A percentile compares a stretch with the other conserved stretches of the same genome.
phyloP scores from a whole-genome alignment of 192 early-diverging fungal species.

The Umbelopsis ramanniana region DNA sequence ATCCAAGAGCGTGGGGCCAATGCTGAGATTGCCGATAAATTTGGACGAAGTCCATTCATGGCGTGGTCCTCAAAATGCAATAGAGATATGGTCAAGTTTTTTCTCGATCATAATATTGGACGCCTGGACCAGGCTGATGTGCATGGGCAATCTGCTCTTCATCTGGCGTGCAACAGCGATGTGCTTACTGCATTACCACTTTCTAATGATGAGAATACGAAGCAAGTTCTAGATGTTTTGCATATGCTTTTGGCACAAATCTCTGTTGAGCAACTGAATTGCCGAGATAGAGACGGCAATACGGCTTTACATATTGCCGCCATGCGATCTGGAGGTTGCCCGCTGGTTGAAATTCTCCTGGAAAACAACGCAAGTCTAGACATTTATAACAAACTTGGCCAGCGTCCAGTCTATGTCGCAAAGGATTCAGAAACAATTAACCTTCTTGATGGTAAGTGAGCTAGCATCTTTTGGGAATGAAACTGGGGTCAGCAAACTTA shows the following conservation, averaged over 20 bases:
- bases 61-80: constrained; percentile 43
- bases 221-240: background rate
- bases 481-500: too few relatives aligned
- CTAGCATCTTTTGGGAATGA: constrained; percentile 20
- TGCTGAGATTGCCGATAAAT: constrained; percentile 34
- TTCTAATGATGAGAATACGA: background rate
- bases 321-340: constrained; percentile 22
- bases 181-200: background rate
- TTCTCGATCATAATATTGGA: constrained; percentile 18
- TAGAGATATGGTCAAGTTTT: constrained; percentile 27
- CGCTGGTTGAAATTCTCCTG: constrained; percentile 39
- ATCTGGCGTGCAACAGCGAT: constrained; percentile 27
- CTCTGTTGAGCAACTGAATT: constrained; percentile 9
- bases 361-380: constrained; percentile 37
- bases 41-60: constrained; percentile 39
- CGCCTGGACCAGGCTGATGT: constrained; percentile 34
- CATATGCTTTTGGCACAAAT: background rate
- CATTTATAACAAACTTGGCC: constrained; percentile 40
- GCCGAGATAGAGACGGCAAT: constrained; percentile 42
- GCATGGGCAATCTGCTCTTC: constrained; percentile 40
- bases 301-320: constrained; percentile 49
- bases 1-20: constrained; percentile 21
- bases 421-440: constrained; percentile 36
- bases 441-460: constrained; percentile 34
- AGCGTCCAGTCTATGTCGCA: constrained; percentile 42